Conservation (phyloP, 2,329 filamentous ascomycete species). For the Cladophialophora carrionii region DNA sequence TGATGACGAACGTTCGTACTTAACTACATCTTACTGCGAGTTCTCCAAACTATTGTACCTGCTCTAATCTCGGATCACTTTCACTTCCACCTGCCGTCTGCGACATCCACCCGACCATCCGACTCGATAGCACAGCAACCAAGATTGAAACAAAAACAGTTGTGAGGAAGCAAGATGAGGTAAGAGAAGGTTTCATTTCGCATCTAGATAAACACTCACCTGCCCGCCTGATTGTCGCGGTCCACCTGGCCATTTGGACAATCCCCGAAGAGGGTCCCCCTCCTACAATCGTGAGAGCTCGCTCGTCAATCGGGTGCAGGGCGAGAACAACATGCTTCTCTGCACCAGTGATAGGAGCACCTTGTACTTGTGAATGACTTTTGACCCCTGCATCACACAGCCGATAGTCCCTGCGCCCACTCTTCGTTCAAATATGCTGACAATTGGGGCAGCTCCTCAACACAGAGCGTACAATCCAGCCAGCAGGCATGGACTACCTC, state of each 20-base stretch:
- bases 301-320: not conserved
- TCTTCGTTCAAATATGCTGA: not conserved
- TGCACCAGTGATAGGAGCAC: not conserved
- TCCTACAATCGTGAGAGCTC: not conserved
- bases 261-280: no score
- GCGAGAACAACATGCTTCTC: not conserved
- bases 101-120: not conserved
- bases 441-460: slow-evolving; percentile 6
- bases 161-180: not conserved
- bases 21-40: not conserved
- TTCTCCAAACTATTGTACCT: not conserved
- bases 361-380: not conserved
- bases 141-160: not conserved
- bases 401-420: not conserved
- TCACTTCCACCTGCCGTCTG: not conserved
- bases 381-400: not conserved
- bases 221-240: not conserved
- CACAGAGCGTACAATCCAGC: not conserved
- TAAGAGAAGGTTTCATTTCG: not conserved
- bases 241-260: not conserved
- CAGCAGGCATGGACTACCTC: not conserved
- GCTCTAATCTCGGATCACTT: not conserved
- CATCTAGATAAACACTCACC: not conserved
- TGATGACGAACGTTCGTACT: not conserved
- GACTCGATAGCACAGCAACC: not conserved